Base-by-base conservation (phyloP, 208 protist genomes). In the Leishmania braziliensis region DNA sequence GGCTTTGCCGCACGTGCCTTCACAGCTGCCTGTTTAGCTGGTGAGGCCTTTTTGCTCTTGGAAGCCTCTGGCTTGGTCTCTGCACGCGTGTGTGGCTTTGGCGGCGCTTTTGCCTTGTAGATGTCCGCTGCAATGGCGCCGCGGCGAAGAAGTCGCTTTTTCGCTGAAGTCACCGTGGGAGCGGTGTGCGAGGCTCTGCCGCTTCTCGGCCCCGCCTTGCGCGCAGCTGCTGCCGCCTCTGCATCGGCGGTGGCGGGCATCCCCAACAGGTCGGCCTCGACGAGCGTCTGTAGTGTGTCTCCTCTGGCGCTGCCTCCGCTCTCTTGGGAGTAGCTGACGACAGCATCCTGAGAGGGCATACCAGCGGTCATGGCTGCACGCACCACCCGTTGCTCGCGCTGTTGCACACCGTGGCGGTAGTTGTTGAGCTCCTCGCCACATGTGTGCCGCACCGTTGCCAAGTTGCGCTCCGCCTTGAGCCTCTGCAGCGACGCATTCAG, bases 401-500 rank as follows among this genome's bases (percentile, higher is more conserved):
- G 80, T 36, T 82, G 86, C 70, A 95, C 77, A 0, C 90, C 90
- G 23, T 75, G 75, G 5, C 76, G 84, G 60, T 92, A 88, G 46
- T 65, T 80, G 74, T 76, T 63, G 60, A 92, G 78, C 60, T 93
- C 89, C 43, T 78, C 72, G 53, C 89, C 90, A 68, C 78, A 90
- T 16, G 83, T 84, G 62, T 90, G 87, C 5, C 88, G 89, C 78
- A 89, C 81, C 63, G 74, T 83, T 53, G 89, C 87, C 10, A 95
- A 73, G 62, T 91, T 79, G 26, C 90, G 85, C 86, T 95, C 90
- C 18, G 89, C 92, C 60, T 82, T 72, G 50, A 94, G 84, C 0
- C 92, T 85, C 53, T 84, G 81, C 73, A 95, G 81, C 14, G 88
- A 91, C 33, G 87, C 89, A n/a, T 71, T 81, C 36, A 95, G 82